Conservation (phyloP, 1,284 basidiomycete genomes). For the Lentinus polychrous region DNA sequence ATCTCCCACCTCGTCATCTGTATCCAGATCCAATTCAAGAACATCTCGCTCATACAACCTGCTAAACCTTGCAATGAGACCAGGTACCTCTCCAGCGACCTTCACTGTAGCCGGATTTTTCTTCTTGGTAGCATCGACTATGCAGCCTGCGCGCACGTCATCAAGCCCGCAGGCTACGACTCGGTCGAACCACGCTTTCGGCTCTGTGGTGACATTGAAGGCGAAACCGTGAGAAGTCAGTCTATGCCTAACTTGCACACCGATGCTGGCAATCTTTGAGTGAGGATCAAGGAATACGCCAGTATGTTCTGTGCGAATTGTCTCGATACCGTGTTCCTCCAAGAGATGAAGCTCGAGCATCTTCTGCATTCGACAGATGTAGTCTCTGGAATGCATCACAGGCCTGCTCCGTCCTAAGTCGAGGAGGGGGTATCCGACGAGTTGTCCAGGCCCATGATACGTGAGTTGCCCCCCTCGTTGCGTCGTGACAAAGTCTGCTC, state of each 20-base stretch:
- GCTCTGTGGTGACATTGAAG: slow-evolving; percentile 82
- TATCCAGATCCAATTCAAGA: slow-evolving; percentile 37
- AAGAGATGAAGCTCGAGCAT: slow-evolving; percentile 52
- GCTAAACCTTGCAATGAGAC: slow-evolving; percentile 47
- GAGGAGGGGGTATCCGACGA: slow-evolving; percentile 92
- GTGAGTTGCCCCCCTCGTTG: slow-evolving; percentile 91
- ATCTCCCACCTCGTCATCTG: slow-evolving; percentile 44
- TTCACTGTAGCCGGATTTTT: slow-evolving; percentile 18
- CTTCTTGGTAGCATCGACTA: slow-evolving; percentile 39
- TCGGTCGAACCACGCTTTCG: slow-evolving; percentile 77
- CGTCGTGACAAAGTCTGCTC: slow-evolving; percentile 84
- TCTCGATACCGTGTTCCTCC: slow-evolving; percentile 47
- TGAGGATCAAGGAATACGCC: slow-evolving; percentile 65
- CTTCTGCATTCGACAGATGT: slow-evolving; percentile 67
- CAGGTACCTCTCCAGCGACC: slow-evolving; percentile 46
- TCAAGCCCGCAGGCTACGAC: slow-evolving; percentile 90
- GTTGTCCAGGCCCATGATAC: slow-evolving; percentile 96
- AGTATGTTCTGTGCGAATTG: slow-evolving; percentile 59
- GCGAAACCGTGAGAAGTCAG: slow-evolving; percentile 95
- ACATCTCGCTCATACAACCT: slow-evolving; percentile 48
- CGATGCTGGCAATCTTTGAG: slow-evolving; percentile 89
- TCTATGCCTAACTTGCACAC: slow-evolving; percentile 92
- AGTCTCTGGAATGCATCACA: slow-evolving; percentile 54
- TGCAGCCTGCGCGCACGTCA: slow-evolving; percentile 74
- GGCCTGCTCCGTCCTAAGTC: slow-evolving; percentile 58